phyloP scores from a whole-genome alignment of 371 early-diverging fungal genomes.

The Phascolomyces articulosus region DNA sequence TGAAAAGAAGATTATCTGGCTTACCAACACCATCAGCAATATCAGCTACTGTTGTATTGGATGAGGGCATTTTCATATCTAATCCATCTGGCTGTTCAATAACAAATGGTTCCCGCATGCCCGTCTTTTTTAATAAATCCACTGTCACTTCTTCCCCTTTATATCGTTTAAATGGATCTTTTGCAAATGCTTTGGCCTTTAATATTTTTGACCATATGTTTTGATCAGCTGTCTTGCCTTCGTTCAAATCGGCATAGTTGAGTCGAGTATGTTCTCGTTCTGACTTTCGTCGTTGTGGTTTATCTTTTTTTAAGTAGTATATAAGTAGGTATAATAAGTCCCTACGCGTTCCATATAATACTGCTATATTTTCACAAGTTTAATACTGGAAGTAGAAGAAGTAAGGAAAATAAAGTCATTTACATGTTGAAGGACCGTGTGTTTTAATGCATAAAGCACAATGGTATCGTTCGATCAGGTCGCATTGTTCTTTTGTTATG shows the following conservation, averaged over 20 bases:
- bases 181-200: conserved; percentile 54
- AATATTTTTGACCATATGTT: conserved; percentile 67
- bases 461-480: conserved; percentile 65
- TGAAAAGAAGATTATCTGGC: neutral
- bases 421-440: conserved; percentile 71
- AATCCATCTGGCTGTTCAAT: conserved; percentile 63
- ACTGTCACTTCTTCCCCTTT: conserved; percentile 57
- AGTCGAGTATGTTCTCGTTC: conserved; percentile 56
- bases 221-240: conserved; percentile 68
- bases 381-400: too few species aligned
- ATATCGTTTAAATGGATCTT: conserved; percentile 61
- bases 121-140: conserved; percentile 57
- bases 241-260: conserved; percentile 75
- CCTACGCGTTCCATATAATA: too few species aligned
- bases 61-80: conserved; percentile 82
- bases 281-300: conserved; percentile 58
- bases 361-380: too few species aligned
- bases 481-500: conserved; percentile 56
- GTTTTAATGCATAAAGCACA: conserved; percentile 58
- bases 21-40: conserved; percentile 73
- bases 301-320: conserved; percentile 18
- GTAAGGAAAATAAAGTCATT: too few species aligned
- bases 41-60: conserved; percentile 61
- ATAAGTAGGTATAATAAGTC: too few species aligned
- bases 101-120: conserved; percentile 67